phyloP scores from a whole-genome alignment of 2,329 filamentous ascomycete species.

The Penicillium nordicum region DNA sequence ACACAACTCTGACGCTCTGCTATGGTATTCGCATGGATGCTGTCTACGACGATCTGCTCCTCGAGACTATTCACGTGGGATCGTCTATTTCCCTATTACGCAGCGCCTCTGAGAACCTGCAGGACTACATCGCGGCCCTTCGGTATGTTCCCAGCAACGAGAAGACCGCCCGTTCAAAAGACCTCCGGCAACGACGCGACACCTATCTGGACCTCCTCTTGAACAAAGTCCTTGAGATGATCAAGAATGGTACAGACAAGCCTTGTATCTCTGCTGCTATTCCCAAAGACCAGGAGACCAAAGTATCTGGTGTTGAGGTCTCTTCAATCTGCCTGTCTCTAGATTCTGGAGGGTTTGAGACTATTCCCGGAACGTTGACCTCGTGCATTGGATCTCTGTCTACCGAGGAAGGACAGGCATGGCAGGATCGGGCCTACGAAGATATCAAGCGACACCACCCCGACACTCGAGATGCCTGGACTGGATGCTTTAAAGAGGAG shows the following conservation, averaged over 20 bases:
- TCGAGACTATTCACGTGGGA: constrained; percentile 70
- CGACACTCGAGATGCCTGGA: constrained; percentile 62
- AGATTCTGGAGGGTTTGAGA: constrained; percentile 73
- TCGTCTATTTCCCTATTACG: constrained; percentile 67
- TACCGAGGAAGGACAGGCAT: constrained; percentile 58
- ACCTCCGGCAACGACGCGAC: constrained; percentile 62
- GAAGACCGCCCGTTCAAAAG: constrained; percentile 55
- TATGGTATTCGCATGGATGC: constrained; percentile 71
- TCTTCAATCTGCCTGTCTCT: constrained; percentile 73
- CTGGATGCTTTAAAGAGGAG: constrained; percentile 63
- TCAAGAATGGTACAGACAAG: constrained; percentile 57
- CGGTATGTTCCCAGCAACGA: constrained; percentile 56
- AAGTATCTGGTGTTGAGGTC: constrained; percentile 65
- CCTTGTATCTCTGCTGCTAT: constrained; percentile 64
- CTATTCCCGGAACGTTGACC: constrained; percentile 69
- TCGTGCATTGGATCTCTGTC: constrained; percentile 69
- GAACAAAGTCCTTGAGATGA: constrained; percentile 54
- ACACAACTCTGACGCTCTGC: constrained; percentile 69
- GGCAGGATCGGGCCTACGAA: constrained; percentile 63
- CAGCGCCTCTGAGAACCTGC: constrained; percentile 71
- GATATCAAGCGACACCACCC: constrained; percentile 67
- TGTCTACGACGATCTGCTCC: constrained; percentile 61
- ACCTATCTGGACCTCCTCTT: constrained; percentile 57
- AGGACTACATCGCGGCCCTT: constrained; percentile 70
- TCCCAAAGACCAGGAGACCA: constrained; percentile 61